Evolutionary conservation across 345 rosid species (phyloP), one percentile per base, ranked within the genome.

Genomic region (Lenwebbia sp.): DNA sequence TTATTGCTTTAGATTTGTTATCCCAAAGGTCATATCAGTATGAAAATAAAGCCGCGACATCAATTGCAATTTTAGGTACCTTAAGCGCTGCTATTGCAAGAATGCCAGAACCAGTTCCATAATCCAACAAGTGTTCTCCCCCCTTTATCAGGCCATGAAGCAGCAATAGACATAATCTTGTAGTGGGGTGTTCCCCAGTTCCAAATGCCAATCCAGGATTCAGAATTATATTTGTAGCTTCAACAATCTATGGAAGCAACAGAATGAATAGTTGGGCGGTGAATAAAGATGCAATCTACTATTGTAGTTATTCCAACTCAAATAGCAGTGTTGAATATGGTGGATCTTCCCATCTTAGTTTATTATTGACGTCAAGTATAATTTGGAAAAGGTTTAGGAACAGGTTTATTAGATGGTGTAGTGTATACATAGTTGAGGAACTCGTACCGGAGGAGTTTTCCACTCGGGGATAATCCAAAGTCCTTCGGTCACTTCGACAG

Each of bases 201-300:
- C 99, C 98, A 90, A 97, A 95, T 47, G 98, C 96, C 90, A 93
- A 87, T 87, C 96, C 96, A 87, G 99, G 98, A 90, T 96, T 93
- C 87, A 96, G 89, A 85, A 96, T 89, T 87, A 97, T 96, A 91
- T 95, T 95, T 30, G 92, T 90, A 4, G 98, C 98, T 60, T 90
- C 85, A 82, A 85, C 86, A 84, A 92, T 91, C 99, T 97, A 88
- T 62, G 23, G 60, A 50, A 65, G 54, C 52, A 33, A 84, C 78
- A 10, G 26, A 70, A 37, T 19, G 23, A 37, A 9, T 70, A 37
- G 78, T 70, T 19, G 40, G 25, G 78, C 2, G 7, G 78, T 70
- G 47, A 70, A 70, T 37, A 70, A 70, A 37, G 47, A 70, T 37
- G 47, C 26, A 37, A 37, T 70, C 47, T 33, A 70, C 9, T 19